Evolutionary conservation across 768 basidiomycete species (phyloP), one percentile per base, ranked within the genome.

Genomic region (Auricularia auricula-judae): DNA sequence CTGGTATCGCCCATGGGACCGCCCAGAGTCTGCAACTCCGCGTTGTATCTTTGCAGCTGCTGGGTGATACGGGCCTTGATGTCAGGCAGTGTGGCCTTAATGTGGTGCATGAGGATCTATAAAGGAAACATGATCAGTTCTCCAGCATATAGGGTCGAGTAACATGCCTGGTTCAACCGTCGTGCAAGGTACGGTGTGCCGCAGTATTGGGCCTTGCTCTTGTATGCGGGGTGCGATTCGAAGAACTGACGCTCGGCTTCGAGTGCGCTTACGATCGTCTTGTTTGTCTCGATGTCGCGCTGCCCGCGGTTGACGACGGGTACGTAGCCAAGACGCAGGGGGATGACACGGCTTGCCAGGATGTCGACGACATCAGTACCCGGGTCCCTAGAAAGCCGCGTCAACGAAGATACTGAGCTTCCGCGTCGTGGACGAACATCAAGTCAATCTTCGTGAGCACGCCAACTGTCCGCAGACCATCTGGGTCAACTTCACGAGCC

Each of bases 291-390:
- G 68, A 99, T 99, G 75, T 99, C 97, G 60, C 94, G 86, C 74
- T 98, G 97, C 43, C 96, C 95, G 73, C 97, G 86, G 75, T 99
- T 99, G 71, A 99, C 97, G 8, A 99, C 97, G 10, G 97, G 97
- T 3, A 98, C 97, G 72, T 98, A 99, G 62, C 97, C 97, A 51
- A 99, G 78, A 65, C 97, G 88, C 43, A 99, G 82, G 61, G 96
- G 97, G 72, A 98, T 98, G 69, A 99, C 86, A 61, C 97, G 86
- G 8, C 97, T 96, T 3, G 97, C 97, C 60, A 99, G 85, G 73
- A 99, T 98, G 75, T 99, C 97, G 35, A 99, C 94, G 42, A 99
- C 97, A 74, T 99, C 96, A 4, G 96, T 98, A 63, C 97, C 97
- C 71, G 82, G 84, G 79, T 99, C 96, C 93, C 93, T 96, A 42